Evolutionary conservation across 768 basidiomycete genomes (phyloP), one percentile per base, ranked within the genome.

Genomic region (Erythrobasidium yunnanense): DNA sequence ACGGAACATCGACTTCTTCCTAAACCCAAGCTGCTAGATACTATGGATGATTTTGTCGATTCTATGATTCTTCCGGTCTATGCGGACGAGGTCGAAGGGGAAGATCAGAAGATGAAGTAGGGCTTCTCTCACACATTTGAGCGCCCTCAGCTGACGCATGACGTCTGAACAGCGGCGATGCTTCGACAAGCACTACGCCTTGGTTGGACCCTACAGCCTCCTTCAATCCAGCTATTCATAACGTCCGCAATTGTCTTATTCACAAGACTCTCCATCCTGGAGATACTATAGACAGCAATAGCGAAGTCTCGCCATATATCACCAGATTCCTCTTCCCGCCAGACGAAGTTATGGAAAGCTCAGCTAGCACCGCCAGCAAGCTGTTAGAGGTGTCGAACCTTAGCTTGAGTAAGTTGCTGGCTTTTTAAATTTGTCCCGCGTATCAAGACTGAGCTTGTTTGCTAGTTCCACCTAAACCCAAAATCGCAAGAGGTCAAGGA

Each of bases 1-100:
- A 63, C 60, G 2, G 60, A 63, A 38, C 60, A 63, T 51, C 22
- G 60, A 32, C 49, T 63, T n/a, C 32, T 63, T 20, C 60, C 60
- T 6, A 63, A 49, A 22, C 23, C 42, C 11, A 38, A 63, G 11
- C 47, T 63, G 4, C 49, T 63, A 27, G 20, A 51, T 3, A 32
- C 60, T 4, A 63, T 63, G 60, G 60, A 63, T 25, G 35, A 51
- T 23, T 63, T 63, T 23, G 60, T 51, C 6, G 60, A 63, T 51
- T 49, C 45, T 15, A 63, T 63, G 60, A 63, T 63, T 46, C 30
- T 63, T n/a, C 60, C 60, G 30, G 45, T 29, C 11, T 50, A 49
- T 23, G 45, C 60, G 15, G 46, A 63, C 20, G 60, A 63, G 13
- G 56, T 45, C n/a, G 55, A 38, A 27, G 23, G 15, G 22, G 56